Base-by-base conservation (phyloP, 2,329 filamentous ascomycete species). In the Cercospora sp. region DNA sequence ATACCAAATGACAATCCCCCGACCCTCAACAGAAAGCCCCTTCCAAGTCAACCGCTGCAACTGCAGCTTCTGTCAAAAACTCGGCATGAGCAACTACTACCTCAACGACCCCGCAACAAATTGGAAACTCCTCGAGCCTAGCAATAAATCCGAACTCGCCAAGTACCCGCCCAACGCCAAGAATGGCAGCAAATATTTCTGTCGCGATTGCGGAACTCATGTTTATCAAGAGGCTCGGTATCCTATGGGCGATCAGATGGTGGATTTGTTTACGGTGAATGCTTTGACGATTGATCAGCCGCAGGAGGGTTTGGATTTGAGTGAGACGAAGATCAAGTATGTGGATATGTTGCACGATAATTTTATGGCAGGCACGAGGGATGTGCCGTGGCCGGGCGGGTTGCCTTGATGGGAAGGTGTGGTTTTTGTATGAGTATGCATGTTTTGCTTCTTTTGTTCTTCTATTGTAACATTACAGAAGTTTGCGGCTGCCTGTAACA, bases 221-320 rank as follows among this genome's bases (percentile, higher is more conserved):
- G 28, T 57, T 23, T 64, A 55, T 13, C 55, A 58, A 36, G 51
- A 58, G 28, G 63, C 48, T 8, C 18, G 26, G 6, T 64, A 58
- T 40, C 36, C 40, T 6, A 58, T 62, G 48, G 48, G 48, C 48
- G 48, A 55, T 16, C 48, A 28, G 13, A 55, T 55, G 48, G 48
- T 55, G 8, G 12, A 23, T 20, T 42, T 70, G 12, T 66, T 66
- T 23, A 57, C 63, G 20, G 53, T 71, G 31, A 71, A 71, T 63
- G 9, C 68, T 28, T 28, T 58, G 12, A 70, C 69, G 18, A 55
- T 71, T n/a, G 69, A 71, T 60, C 68, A 68, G 42, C 65, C 63
- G 33, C 45, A 66, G 55, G 65, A 66, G 23, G 68, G 69, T 1
- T 33, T 71, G 12, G 69, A 71, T 33, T 57, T 71, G 62, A 70